These are phyloP conservation scores for Cordyceps tenuipes DNA, from an alignment of 2,329 filamentous ascomycete genomes.

Conservation along the genomic window DNA sequence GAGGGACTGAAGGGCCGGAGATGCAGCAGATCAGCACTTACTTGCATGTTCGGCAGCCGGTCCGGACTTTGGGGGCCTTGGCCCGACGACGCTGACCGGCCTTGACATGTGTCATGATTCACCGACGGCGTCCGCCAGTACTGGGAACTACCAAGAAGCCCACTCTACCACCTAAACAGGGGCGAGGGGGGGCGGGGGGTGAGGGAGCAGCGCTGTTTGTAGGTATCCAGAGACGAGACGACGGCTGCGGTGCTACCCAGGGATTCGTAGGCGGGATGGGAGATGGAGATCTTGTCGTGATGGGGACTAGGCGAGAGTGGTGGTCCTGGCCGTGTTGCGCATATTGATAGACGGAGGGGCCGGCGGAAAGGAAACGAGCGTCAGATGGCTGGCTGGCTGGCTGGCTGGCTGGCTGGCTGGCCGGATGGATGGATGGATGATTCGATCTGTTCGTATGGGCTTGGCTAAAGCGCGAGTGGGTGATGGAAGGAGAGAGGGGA, in stretches of 20 bases:
- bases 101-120: slow-evolving; percentile 11
- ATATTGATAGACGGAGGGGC: no score
- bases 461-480: background rate
- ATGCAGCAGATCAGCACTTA: background rate
- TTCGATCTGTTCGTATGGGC: background rate
- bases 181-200: background rate
- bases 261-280: background rate
- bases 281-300: background rate
- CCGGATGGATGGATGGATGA: background rate
- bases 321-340: no score
- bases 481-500: background rate
- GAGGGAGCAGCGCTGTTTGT: background rate
- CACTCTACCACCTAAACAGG: background rate
- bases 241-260: background rate
- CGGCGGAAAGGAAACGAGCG: background rate
- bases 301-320: background rate
- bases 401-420: background rate
- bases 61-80: slow-evolving; percentile 12
- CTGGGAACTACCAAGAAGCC: background rate
- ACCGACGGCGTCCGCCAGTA: background rate
- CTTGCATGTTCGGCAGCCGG: slow-evolving; percentile 12
- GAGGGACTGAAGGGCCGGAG: background rate
- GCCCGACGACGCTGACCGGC: slow-evolving; percentile 10
- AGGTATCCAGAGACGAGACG: background rate
- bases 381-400: background rate